Evolutionary conservation across 2,329 filamentous ascomycete species (phyloP), one percentile per base, ranked within the genome.

Genomic region (Fusarium tanahbumbuense): DNA sequence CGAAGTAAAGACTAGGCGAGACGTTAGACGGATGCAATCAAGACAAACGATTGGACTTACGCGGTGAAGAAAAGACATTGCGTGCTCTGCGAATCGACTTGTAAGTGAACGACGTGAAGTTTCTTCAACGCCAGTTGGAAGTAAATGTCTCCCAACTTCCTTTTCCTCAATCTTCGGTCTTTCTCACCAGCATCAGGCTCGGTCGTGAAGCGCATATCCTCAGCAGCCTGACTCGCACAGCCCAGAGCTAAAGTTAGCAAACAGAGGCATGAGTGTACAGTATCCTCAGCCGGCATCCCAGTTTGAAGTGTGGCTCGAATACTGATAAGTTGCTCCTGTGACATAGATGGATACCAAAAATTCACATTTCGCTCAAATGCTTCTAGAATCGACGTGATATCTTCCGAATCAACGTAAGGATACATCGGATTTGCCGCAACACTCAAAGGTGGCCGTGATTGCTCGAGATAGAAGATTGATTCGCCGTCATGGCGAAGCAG

Each of bases 261-360:
- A 0, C 83, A 81, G 2, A 86, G 74, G 55, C 84, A 86, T 3
- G 77, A 78, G 4, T 78, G 73, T 0, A 80, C 76, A 5, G 73
- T 77, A 37, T 82, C 76, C 5, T 83, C 81, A 6, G 78, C 76
- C 0, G 81, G 76, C 9, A 78, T 77, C 0, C 79, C 81, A 1
- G 68, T 71, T 6, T 76, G 62, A 3, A 85, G 73, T 4, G 76
- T 76, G 1, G 57, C 48, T 9, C 80, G 76, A 7, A 82, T 73
- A 23, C 68, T 71, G 2, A 77, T 67, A 1, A 85, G 71, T 27
- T 82, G 83, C 0, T 67, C 61, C 45, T 78, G 78, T 0, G 83
- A 83, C 76, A 85, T 80, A 8, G 83, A 85, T 0, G 84, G 85
- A 58, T 86, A 87, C 83, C 84, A 87, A 49, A 86, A 86, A 72